phyloP scores from a whole-genome alignment of 1,139 yeast species.

The Pneumocystis wakefieldiae region DNA sequence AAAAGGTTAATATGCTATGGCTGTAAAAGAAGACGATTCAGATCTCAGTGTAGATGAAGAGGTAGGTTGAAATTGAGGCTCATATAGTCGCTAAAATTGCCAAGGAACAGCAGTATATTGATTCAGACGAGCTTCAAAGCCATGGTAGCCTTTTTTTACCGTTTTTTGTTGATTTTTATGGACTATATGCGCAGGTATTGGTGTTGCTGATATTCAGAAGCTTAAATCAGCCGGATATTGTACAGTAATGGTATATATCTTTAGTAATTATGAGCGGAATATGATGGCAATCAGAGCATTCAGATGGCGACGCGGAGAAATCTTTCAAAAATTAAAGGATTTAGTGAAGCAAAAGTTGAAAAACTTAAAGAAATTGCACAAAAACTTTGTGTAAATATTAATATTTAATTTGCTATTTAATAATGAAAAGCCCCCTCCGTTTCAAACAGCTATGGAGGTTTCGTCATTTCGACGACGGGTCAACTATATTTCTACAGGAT shows the following conservation, averaged over 20 bases:
- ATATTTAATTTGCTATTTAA: constrained; percentile 8
- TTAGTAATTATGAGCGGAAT: neutral
- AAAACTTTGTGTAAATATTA: constrained; percentile 28
- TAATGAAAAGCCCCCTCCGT: constrained; percentile 26
- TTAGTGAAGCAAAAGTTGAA: constrained; percentile 45
- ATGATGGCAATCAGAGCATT: constrained; percentile 28
- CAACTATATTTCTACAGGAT: constrained; percentile 37
- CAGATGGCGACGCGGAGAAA: constrained; percentile 41
- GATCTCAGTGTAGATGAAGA: neutral
- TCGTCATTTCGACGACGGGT: constrained; percentile 37
- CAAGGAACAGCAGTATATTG: constrained; percentile 18
- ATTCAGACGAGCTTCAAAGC: constrained; percentile 41
- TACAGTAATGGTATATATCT: constrained; percentile 34
- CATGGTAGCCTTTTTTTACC: constrained; percentile 25
- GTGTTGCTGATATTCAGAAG: constrained; percentile 43
- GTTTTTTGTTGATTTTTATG: neutral
- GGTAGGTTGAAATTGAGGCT: neutral
- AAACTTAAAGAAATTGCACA: constrained; percentile 49
- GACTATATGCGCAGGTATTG: constrained; percentile 23
- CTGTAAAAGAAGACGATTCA: neutral
- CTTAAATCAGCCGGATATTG: constrained; percentile 39
- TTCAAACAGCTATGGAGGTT: constrained; percentile 40
- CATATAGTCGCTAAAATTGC: neutral
- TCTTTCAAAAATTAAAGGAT: constrained; percentile 37
- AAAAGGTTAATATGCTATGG: neutral